These are phyloP conservation scores for Mycosphaerella arachidis DNA, from an alignment of 2,329 filamentous ascomycete species.

Conservation along the genomic window DNA sequence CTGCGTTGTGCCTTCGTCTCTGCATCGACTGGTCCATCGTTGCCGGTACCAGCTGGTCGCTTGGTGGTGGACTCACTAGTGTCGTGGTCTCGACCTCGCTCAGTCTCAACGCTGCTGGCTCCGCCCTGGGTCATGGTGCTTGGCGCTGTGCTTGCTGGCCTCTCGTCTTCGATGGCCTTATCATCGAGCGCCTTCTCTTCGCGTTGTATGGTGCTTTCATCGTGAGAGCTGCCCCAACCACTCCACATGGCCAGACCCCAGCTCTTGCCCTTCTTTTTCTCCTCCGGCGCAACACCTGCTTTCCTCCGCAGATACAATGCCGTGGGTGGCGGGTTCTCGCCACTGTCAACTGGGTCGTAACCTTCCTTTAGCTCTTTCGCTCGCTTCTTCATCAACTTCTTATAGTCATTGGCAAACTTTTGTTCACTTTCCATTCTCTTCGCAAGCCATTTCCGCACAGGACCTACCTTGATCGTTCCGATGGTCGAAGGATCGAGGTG, in stretches of 20 bases:
- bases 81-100: not conserved
- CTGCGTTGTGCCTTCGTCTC: constrained; percentile 17
- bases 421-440: constrained; percentile 69
- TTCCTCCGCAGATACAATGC: constrained; percentile 56
- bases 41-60: constrained; percentile 11
- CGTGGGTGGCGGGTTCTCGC: constrained; percentile 76
- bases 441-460: constrained; percentile 77
- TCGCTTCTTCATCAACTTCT: constrained; percentile 67
- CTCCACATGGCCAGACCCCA: constrained; percentile 80
- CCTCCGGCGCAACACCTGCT: constrained; percentile 25
- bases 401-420: constrained; percentile 65
- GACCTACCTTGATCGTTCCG: constrained; percentile 73
- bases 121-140: not conserved
- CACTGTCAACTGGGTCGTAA: constrained; percentile 63
- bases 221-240: constrained; percentile 83
- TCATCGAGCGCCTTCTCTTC: constrained; percentile 46
- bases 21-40: constrained; percentile 6
- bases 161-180: constrained; percentile 2
- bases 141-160: constrained; percentile 6
- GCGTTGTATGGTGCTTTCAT: constrained; percentile 66
- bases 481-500: constrained; percentile 61
- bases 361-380: constrained; percentile 68
- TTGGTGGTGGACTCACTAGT: constrained; percentile 1
- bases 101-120: constrained; percentile 4
- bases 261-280: constrained; percentile 44